Evolutionary conservation across 140 eudicot species (phyloP).

Genomic region (Ambrosia hybrid): DNA sequence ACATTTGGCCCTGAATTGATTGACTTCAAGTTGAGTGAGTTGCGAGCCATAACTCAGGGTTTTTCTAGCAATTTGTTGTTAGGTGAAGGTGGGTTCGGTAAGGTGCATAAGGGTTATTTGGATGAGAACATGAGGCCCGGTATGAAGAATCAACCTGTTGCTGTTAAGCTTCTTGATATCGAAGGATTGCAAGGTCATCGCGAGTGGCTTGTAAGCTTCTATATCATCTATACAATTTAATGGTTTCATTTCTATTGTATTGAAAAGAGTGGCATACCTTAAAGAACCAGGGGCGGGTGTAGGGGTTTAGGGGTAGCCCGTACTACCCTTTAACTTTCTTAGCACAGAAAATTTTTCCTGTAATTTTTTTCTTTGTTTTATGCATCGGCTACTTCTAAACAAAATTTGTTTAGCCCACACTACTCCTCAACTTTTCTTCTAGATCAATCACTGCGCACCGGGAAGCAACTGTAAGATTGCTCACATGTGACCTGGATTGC

Average conservation of each 20-base stretch:
- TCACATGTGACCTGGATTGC: too few species aligned
- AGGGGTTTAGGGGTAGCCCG: too few species aligned
- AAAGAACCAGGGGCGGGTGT: too few species aligned
- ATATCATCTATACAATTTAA: not conserved
- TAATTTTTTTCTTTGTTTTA: too few species aligned
- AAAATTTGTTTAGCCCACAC: too few species aligned
- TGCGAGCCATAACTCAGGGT: conserved; percentile 68
- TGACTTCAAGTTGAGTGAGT: conserved; percentile 74
- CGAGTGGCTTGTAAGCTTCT: conserved; percentile 93
- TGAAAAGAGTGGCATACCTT: not conserved
- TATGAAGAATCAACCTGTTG: conserved; percentile 94
- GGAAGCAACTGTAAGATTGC: too few species aligned
- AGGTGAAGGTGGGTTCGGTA: conserved; percentile 98
- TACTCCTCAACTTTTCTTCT: too few species aligned
- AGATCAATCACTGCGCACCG: too few species aligned
- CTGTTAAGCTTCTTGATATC: conserved; percentile 91
- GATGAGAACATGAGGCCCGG: conserved; percentile 73
- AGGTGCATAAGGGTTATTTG: conserved; percentile 80
- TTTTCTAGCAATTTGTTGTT: conserved; percentile 69
- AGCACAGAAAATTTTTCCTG: too few species aligned
- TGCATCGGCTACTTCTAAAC: too few species aligned
- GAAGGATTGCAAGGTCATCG: conserved; percentile 97
- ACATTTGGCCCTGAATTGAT: conserved; percentile 77
- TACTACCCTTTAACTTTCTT: too few species aligned
- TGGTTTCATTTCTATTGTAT: not conserved